Evolutionary conservation across 2,329 filamentous ascomycete genomes (phyloP), one percentile per base, ranked within the genome.

Genomic region (Hymenoscyphus infarciens): DNA sequence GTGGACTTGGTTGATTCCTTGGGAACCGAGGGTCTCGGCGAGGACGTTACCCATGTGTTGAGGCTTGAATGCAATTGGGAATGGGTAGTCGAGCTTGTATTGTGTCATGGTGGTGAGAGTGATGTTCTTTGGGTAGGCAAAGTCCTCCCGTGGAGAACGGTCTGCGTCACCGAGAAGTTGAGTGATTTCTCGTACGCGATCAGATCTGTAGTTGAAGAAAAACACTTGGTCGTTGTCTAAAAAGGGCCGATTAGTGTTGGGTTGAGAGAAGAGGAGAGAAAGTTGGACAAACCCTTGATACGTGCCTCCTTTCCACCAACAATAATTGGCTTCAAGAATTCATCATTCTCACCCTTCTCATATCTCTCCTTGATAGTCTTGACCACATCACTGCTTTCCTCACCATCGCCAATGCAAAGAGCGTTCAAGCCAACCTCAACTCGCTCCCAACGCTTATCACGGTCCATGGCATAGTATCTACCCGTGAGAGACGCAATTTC

Each of bases 131-230:
- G 95, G 95, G 82, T 93, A 98, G 56, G 90, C 83, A 83, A 98
- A 97, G 77, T 97, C 91, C 69, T 93, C 91, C 70, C 86, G 85
- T 61, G 93, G 92, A 27, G 92, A 96, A 74, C 92, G 91, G 81
- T 99, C 95, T 74, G 94, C 88, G 76, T 90, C 90, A 71, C 95
- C 95, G 61, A 99, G 82, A 54, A 99, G 84, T 80, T 98, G 95
- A 57, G 92, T 96, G 76, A 99, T 90, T 78, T 99, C 95, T 71
- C 95, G 91, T 60, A 94, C 94, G 77, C 95, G 93, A 77, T 99
- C 95, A 63, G 95, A 98, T 74, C 95, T 92, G 84, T 99, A 99
- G 87, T 99, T 99, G 90, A 99, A 99, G 87, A 98, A 98, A 86
- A 98, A 98, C 73, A 98, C 85, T 60, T 92, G 94, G 75, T 99